A percentile compares a stretch with the other conserved stretches of the same genome.
These are phyloP conservation scores for Sclerospora graminicola DNA, from an alignment of 352 stramenopile genomes.

Conservation along the genomic window DNA sequence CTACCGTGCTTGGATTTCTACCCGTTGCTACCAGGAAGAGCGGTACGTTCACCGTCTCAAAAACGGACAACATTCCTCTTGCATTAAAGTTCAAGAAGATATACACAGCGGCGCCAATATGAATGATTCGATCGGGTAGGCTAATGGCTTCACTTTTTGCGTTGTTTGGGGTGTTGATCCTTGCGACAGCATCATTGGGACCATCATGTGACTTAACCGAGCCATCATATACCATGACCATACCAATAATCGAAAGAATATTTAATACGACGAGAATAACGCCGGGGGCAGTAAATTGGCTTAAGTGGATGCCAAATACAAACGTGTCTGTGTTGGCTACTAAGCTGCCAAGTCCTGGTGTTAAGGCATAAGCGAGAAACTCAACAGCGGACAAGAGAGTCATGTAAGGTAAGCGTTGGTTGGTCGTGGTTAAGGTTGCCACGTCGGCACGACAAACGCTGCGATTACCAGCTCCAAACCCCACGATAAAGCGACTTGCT, in stretches of 20 bases:
- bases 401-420: conserved; percentile 54
- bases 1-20: conserved; percentile 31
- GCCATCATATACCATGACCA: conserved; percentile 43
- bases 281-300: conserved; percentile 51
- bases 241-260: conserved; percentile 40
- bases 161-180: conserved; percentile 19
- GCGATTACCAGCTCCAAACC: conserved; percentile 61
- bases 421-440: conserved; percentile 44
- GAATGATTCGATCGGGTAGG: conserved; percentile 41
- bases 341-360: conserved; percentile 45
- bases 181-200: conserved; percentile 20
- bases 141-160: conserved; percentile 14
- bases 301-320: conserved; percentile 48
- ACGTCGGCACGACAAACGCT: conserved; percentile 69
- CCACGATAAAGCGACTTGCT: conserved; percentile 58
- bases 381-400: conserved; percentile 67
- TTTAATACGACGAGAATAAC: conserved; percentile 49
- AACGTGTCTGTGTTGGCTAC: conserved; percentile 39
- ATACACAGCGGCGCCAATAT: conserved; percentile 48
- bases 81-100: conserved; percentile 71
- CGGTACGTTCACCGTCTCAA: conserved; percentile 70
- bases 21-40: conserved; percentile 55
- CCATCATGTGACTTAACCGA: conserved; percentile 37
- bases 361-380: conserved; percentile 68
- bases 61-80: conserved; percentile 60